Conservation (phyloP, 1,284 basidiomycete species). For the Blastosporella zonata region DNA sequence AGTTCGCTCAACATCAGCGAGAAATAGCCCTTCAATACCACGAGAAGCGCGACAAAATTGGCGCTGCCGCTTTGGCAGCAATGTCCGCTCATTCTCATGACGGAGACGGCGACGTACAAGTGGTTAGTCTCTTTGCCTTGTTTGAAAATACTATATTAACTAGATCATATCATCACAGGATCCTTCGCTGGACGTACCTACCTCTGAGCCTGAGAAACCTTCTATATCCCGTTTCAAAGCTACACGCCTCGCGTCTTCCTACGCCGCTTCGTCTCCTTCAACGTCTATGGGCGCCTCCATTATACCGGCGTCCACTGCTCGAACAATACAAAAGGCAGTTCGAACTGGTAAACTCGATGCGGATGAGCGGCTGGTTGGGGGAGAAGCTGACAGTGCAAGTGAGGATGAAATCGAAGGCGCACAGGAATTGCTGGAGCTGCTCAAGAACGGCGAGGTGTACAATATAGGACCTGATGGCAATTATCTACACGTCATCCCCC, state of each 20-base stretch:
- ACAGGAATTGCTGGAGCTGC: constrained; percentile 53
- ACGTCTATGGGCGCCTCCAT: constrained; percentile 44
- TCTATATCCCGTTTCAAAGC: constrained; percentile 63
- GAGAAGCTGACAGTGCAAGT: constrained; percentile 53
- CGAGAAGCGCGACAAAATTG: constrained; percentile 54
- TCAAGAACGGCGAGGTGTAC: constrained; percentile 54
- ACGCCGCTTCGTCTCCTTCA: constrained; percentile 36
- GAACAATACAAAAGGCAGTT: constrained; percentile 53
- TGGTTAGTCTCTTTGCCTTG: constrained; percentile 34
- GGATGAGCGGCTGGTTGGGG: constrained; percentile 51
- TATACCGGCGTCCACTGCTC: constrained; percentile 49
- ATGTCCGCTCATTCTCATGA: constrained; percentile 47
- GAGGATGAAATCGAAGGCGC: constrained; percentile 51
- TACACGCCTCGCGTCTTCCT: constrained; percentile 44
- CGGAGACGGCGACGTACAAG: constrained; percentile 36
- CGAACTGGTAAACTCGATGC: constrained; percentile 59
- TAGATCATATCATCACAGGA: constrained; percentile 19
- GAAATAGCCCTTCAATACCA: constrained; percentile 74
- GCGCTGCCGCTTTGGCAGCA: constrained; percentile 47
- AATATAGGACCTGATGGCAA: constrained; percentile 52
- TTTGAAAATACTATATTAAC: background rate
- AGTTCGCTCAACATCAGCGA: constrained; percentile 63
- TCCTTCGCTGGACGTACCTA: constrained; percentile 23
- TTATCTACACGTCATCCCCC: constrained; percentile 25
- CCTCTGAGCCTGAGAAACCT: constrained; percentile 39